Percentiles rank a stretch among this genome's conserved stretches.
Conservation (phyloP, 2,329 filamentous ascomycete genomes). For the Nemania sp. region DNA sequence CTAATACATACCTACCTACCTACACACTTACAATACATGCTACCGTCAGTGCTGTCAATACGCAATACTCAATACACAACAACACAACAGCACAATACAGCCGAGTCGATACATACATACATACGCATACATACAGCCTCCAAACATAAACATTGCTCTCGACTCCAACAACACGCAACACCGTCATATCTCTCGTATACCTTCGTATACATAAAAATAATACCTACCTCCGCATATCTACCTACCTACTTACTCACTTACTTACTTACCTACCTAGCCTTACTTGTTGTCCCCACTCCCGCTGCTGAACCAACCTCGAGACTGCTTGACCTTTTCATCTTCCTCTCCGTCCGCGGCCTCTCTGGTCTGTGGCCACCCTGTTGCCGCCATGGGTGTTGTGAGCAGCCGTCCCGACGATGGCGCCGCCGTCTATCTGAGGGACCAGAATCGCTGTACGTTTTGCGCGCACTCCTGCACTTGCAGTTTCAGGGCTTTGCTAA, state of each 20-base stretch:
- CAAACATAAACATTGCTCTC: constrained; percentile 37
- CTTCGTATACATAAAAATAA: constrained; percentile 29
- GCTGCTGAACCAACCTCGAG: constrained; percentile 4
- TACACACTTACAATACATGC: neutral
- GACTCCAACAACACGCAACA: constrained; percentile 44
- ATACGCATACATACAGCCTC: neutral
- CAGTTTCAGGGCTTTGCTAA: neutral
- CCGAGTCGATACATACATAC: no score
- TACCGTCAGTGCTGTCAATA: neutral
- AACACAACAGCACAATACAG: no score
- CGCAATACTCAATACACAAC: no score
- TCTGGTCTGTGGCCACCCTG: constrained; percentile 45
- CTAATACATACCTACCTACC: no score
- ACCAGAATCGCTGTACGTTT: constrained; percentile 84
- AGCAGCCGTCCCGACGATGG: constrained; percentile 89
- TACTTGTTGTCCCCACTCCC: neutral
- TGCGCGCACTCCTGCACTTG: constrained; percentile 30
- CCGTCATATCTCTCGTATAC: constrained; percentile 33
- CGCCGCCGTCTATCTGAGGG: constrained; percentile 82
- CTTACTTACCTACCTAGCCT: neutral
- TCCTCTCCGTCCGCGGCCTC: constrained; percentile 41
- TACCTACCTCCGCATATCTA: no score
- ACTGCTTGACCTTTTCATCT: constrained; percentile 15
- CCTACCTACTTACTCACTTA: no score
- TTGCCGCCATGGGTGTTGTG: constrained; percentile 83